phyloP scores from a whole-genome alignment of 352 stramenopile species.

The Phytopythium oedochilum region DNA sequence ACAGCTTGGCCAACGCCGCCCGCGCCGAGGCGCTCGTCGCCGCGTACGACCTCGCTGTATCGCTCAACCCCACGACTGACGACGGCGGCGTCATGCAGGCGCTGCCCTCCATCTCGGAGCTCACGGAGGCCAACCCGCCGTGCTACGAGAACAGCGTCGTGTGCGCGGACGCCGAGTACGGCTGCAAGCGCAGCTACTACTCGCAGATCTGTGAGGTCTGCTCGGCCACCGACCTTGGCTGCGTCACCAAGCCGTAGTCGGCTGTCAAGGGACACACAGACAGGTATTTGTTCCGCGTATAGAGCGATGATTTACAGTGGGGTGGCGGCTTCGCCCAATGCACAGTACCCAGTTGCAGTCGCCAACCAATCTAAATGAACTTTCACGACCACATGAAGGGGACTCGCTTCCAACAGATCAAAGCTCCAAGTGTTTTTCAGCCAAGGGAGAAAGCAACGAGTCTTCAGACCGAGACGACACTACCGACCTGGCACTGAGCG shows the following conservation, averaged over 20 bases:
- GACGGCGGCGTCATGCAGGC: conserved; percentile 42
- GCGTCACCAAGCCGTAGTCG: conserved; percentile 27
- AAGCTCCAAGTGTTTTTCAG: neutral
- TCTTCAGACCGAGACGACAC: neutral
- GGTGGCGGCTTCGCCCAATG: too few relatives aligned
- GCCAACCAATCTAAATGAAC: too few relatives aligned
- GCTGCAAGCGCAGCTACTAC: conserved; percentile 48
- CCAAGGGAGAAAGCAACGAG: neutral
- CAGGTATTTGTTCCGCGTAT: neutral
- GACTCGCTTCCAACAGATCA: too few relatives aligned
- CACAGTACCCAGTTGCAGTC: too few relatives aligned
- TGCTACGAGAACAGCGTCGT: conserved; percentile 57
- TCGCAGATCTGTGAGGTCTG: conserved; percentile 64
- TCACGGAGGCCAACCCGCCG: conserved; percentile 40
- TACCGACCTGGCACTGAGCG: neutral
- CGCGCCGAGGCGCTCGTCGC: conserved; percentile 40
- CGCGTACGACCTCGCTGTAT: conserved; percentile 33
- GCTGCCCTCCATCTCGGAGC: conserved; percentile 28
- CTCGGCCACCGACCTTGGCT: conserved; percentile 16
- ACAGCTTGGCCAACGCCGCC: conserved; percentile 35
- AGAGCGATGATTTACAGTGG: neutral
- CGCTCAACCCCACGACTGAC: conserved; percentile 16
- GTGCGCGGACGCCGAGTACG: conserved; percentile 37
- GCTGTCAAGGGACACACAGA: neutral
- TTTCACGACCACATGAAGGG: too few relatives aligned